Percentiles rank a stretch among this genome's conserved stretches.
phyloP scores from a whole-genome alignment of 2,329 filamentous ascomycete species.

The Mollisia scopiformis region DNA sequence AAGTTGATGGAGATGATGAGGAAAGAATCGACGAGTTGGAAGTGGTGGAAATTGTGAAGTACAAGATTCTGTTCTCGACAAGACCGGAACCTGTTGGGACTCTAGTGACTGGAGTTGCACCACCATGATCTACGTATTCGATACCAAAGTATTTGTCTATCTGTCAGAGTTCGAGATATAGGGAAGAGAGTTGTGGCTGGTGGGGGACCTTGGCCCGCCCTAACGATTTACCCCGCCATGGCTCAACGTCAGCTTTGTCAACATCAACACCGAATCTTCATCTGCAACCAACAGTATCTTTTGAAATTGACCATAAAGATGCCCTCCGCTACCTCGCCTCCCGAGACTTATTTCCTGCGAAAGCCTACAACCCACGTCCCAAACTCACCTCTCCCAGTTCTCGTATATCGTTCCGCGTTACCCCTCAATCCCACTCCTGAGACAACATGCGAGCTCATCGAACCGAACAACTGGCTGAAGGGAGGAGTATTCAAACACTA shows the following conservation, averaged over 20 bases:
- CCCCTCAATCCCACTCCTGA: slow-evolving; percentile 30
- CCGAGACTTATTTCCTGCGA: slow-evolving; percentile 23
- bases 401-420: slow-evolving; percentile 40
- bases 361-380: slow-evolving; percentile 33
- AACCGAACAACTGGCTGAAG: slow-evolving; percentile 39
- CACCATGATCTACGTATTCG: too few species aligned
- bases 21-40: slow-evolving; percentile 62
- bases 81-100: slow-evolving; percentile 81
- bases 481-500: slow-evolving; percentile 30
- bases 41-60: slow-evolving; percentile 84
- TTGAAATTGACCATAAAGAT: background rate
- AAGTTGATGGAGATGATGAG: slow-evolving; percentile 23
- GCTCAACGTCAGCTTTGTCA: background rate
- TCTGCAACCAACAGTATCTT: too few species aligned
- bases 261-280: background rate
- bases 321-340: slow-evolving; percentile 12
- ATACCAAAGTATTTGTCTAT: too few species aligned
- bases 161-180: background rate
- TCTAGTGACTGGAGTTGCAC: slow-evolving; percentile 8
- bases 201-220: background rate
- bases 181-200: background rate
- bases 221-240: background rate
- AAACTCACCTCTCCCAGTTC: slow-evolving; percentile 39
- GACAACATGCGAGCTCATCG: slow-evolving; percentile 28
- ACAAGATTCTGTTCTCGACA: slow-evolving; percentile 82